Evolutionary conservation across 2,329 filamentous ascomycete species (phyloP), one percentile per base, ranked within the genome.

Genomic region (Mycocentrospora acerina): DNA sequence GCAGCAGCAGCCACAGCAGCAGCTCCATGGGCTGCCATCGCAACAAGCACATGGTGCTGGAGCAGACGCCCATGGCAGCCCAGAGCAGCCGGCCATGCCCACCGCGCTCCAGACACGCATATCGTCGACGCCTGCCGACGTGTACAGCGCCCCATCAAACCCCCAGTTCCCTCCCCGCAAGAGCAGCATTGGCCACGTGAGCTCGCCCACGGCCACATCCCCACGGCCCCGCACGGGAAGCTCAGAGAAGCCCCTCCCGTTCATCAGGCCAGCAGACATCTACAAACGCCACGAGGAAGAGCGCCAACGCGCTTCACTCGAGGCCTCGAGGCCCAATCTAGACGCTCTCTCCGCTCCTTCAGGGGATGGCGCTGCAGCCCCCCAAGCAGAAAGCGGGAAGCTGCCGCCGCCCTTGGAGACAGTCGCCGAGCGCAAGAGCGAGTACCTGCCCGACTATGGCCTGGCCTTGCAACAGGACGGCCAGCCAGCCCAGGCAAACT

Each of bases 241-340:
- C 41, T 51, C 74, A 25, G 60, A 70, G 33, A 83, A 82, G 51
- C 62, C 79, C 1, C 67, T 80, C 14, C 77, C 82, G 0, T 83
- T 91, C 50, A 75, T 89, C 39, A 77, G 86, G 25, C 86, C 88
- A 2, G 79, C 85, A 10, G 88, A 94, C 51, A 84, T 90, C 28
- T 90, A 91, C 62, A 84, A 79, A 57, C 80, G 85, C 5, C 75
- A 85, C 62, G 80, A 80, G 35, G 83, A 88, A 50, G 85, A 87
- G 48, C 76, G 74, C 36, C 73, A 79, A 45, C 69, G 76, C 25
- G 73, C 74, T 39, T 80, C 79, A 1, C 65, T 79, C 40, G 82
- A 85, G 2, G 78, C 78, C 8, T 68, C 74, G 14, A 71, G 79
- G 35, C 77, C 79, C 4, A 82, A 76, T 46, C 59, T 80, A 42